Percentiles rank a stretch among this genome's conserved stretches.
These are phyloP conservation scores for Pythium aquatile DNA, from an alignment of 352 stramenopile species.

Conservation along the genomic window DNA sequence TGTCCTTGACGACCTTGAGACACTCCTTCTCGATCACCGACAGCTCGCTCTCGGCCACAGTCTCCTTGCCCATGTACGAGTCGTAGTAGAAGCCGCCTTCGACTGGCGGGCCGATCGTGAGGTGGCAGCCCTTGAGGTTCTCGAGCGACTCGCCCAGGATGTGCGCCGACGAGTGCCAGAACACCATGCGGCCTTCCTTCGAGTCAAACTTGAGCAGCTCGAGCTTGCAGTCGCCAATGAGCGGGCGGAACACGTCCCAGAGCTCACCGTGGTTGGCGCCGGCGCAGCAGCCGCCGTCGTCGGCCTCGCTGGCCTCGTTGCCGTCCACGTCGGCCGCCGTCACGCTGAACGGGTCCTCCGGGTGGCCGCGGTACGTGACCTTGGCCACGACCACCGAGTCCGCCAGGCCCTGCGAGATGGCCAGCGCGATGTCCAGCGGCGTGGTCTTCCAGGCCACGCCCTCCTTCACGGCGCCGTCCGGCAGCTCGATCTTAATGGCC, in stretches of 20 bases:
- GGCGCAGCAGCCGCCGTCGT: conserved; percentile 49
- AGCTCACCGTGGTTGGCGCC: conserved; percentile 76
- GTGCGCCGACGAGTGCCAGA: conserved; percentile 99
- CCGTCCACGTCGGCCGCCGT: conserved; percentile 88
- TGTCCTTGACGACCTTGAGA: conserved; percentile 93
- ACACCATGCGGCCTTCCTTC: conserved; percentile 83
- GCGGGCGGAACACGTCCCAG: conserved; percentile 96
- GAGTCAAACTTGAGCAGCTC: conserved; percentile 99
- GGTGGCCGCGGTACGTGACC: conserved; percentile 80
- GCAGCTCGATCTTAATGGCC: conserved; percentile 96
- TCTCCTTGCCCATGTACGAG: conserved; percentile 94
- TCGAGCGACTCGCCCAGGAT: conserved; percentile 98
- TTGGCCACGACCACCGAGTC: conserved; percentile 93
- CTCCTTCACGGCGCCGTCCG: conserved; percentile 93
- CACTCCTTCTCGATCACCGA: conserved; percentile 90
- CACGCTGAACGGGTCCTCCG: conserved; percentile 75
- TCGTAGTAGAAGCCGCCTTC: conserved; percentile 99
- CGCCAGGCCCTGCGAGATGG: conserved; percentile 95
- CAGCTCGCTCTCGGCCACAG: conserved; percentile 59
- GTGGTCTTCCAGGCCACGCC: conserved; percentile 94
- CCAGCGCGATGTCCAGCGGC: conserved; percentile 94
- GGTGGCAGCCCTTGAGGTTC: conserved; percentile 93
- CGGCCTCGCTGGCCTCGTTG: conserved; percentile 67
- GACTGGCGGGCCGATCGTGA: conserved; percentile 93
- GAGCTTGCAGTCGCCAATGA: conserved; percentile 96